Evolutionary conservation across 129 eudicot genomes (phyloP), one percentile per base, ranked within the genome.

Genomic region (Flaveria bidentis): DNA sequence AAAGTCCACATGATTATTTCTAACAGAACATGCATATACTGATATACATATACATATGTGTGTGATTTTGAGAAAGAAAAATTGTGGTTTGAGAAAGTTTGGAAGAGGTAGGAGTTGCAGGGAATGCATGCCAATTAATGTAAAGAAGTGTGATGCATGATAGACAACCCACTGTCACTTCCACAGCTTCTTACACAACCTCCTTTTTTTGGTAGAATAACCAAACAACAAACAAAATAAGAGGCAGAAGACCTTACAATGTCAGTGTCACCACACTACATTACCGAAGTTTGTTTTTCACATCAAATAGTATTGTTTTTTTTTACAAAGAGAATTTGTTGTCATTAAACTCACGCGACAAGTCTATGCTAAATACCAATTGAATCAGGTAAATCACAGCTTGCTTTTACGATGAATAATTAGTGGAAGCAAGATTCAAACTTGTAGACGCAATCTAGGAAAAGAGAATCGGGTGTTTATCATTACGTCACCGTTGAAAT

Each of bases 91-190:
- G 75, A 36, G 30, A 57, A 30, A 30, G 63, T 56, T 17, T 30
- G 71, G 56, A n/a, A 56, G 12, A 72, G 44, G 20, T 78, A 46
- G 41, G 23, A 58, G 63, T 69, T 58, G 66, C 18, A 58, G 53
- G 63, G 52, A 58, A 68, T 45, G 70, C 76, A 78, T 58, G 76
- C 63, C 18, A 69, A 78, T 69, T 78, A 69, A 60, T 78, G 82
- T 26, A 78, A 36, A 69, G 75, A 70, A 44, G 52, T 57, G 53
- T 78, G 82, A 78, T 74, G 80, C 74, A 62, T 74, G 84, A 74
- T 70, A 67, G 80, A 80, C 80, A 80, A 56, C 52, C 77, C 80
- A 74, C 84, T 74, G 84, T 74, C 80, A 81, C 66, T 55, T 79
- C 60, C 76, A 18, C 42, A 46, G 3, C 76, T 78, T 69, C 76